phyloP scores from a whole-genome alignment of 768 basidiomycete species.

The Podaxis sp. region DNA sequence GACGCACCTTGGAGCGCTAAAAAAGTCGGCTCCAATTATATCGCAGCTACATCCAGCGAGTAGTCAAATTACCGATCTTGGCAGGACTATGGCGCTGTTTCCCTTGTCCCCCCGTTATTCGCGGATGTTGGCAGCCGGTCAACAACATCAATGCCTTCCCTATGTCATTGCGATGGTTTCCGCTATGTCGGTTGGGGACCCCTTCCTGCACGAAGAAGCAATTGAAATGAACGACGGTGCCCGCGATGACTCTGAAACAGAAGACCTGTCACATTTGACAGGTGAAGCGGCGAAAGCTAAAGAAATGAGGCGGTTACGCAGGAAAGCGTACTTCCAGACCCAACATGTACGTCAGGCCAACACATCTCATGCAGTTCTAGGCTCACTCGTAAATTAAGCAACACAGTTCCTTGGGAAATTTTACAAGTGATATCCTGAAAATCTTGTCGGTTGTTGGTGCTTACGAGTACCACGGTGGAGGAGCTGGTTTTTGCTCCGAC shows the following conservation, averaged over 20 bases:
- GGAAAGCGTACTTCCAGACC: slow-evolving; percentile 79
- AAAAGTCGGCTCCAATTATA: slow-evolving; percentile 24
- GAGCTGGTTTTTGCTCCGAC: slow-evolving; percentile 75
- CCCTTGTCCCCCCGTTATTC: slow-evolving; percentile 93
- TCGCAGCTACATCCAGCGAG: slow-evolving; percentile 23
- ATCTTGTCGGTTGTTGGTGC: slow-evolving; percentile 93
- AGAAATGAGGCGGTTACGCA: slow-evolving; percentile 55
- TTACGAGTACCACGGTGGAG: slow-evolving; percentile 88
- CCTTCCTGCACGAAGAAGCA: slow-evolving; percentile 84
- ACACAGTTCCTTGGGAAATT: slow-evolving; percentile 78
- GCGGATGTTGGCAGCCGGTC: slow-evolving; percentile 93
- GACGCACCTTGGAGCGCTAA: slow-evolving; percentile 80
- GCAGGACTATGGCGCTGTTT: slow-evolving; percentile 91
- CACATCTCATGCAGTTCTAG: neutral
- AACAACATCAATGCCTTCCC: slow-evolving; percentile 79
- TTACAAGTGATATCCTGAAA: slow-evolving; percentile 83
- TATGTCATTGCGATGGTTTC: slow-evolving; percentile 92
- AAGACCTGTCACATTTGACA: slow-evolving; percentile 42
- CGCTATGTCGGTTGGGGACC: slow-evolving; percentile 91
- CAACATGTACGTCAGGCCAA: slow-evolving; percentile 57
- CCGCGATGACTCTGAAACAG: slow-evolving; percentile 34
- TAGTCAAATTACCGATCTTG: slow-evolving; percentile 82
- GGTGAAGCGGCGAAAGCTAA: slow-evolving; percentile 48
- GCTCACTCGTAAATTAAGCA: slow-evolving; percentile 37
- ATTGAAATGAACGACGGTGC: slow-evolving; percentile 43